Conservation (phyloP, 2,329 filamentous ascomycete genomes). For the Gnomoniopsis sp. region DNA sequence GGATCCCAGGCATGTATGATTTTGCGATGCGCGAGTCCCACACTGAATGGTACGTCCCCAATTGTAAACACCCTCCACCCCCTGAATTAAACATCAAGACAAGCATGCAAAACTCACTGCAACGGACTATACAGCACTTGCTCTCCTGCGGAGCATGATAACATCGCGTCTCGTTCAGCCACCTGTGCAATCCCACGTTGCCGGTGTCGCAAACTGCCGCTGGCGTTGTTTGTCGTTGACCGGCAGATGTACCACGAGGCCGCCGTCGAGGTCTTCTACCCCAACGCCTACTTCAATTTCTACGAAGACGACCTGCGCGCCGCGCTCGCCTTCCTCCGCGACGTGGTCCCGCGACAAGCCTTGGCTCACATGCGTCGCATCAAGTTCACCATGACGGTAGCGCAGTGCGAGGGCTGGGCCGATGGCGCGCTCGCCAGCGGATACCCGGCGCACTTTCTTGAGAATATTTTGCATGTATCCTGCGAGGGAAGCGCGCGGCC, state of each 20-base stretch:
- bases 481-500: background rate
- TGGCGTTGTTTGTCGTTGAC: background rate
- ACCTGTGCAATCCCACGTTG: background rate
- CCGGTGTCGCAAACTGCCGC: background rate
- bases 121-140: background rate
- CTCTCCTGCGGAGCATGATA: background rate
- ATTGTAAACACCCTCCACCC: background rate
- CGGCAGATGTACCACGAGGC: conserved; percentile 1
- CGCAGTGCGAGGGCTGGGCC: no score
- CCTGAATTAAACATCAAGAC: background rate
- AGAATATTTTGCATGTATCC: background rate
- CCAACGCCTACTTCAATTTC: conserved; percentile 1
- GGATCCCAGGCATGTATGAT: background rate
- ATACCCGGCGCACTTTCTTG: background rate
- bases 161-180: background rate
- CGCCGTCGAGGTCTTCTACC: conserved; percentile 1
- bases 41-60: background rate
- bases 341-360: background rate
- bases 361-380: background rate
- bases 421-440: background rate
- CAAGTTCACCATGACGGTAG: conserved; percentile 1
- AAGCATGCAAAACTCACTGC: background rate
- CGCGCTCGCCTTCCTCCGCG: background rate
- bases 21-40: background rate
- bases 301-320: background rate